Conservation (phyloP, 352 stramenopile species). For the Aphanomyces invadans region DNA sequence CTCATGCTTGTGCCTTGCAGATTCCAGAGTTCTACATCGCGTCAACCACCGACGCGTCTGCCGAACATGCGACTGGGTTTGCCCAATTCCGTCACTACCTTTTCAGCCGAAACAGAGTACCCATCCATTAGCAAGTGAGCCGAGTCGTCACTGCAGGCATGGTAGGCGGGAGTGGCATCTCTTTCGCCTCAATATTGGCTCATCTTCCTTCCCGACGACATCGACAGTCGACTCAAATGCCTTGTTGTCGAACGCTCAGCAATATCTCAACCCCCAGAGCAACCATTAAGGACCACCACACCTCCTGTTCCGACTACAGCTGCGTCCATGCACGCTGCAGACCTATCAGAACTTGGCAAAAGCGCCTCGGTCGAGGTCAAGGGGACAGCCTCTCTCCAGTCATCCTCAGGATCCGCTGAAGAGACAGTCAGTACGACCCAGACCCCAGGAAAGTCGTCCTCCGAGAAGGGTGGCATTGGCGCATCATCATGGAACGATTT, state of each 20-base stretch:
- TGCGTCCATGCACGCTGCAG: too few relatives aligned
- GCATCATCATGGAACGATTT: too few relatives aligned
- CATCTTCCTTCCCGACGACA: conserved; percentile 15
- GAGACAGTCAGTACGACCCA: too few relatives aligned
- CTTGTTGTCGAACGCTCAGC: conserved; percentile 7
- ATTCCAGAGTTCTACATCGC: conserved; percentile 14
- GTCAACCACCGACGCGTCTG: background rate
- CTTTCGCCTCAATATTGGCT: conserved; percentile 17
- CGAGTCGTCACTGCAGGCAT: background rate
- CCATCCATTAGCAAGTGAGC: background rate
- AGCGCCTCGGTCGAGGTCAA: too few relatives aligned
- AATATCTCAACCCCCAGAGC: background rate
- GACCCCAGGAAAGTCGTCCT: too few relatives aligned
- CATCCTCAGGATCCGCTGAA: too few relatives aligned
- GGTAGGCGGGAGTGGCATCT: conserved; percentile 20
- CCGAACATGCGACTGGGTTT: background rate
- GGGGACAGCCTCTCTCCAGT: too few relatives aligned
- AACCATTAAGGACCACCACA: too few relatives aligned
- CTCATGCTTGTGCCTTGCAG: background rate
- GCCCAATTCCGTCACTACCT: conserved; percentile 16
- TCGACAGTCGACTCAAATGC: conserved; percentile 11
- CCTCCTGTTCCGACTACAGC: too few relatives aligned
- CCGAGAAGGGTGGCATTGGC: too few relatives aligned
- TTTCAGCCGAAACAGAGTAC: background rate
- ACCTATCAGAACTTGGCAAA: too few relatives aligned